phyloP scores from a whole-genome alignment of 257 asterid genomes.

The Solanum corneliomulleri region DNA sequence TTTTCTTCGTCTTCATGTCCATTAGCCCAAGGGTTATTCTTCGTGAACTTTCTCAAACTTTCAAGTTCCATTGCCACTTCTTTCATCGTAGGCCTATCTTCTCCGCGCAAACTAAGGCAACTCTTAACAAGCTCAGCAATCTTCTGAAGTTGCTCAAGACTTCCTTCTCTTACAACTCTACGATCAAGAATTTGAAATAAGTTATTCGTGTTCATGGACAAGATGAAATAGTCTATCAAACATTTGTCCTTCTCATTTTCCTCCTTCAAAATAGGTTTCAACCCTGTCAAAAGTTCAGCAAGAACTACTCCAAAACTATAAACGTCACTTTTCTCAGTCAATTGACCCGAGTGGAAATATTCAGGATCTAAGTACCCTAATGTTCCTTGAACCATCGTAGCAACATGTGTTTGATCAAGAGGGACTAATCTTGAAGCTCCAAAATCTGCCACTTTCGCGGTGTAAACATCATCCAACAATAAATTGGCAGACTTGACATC shows the following conservation, averaged over 20 bases:
- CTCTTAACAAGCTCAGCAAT: not conserved
- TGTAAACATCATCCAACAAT: not conserved
- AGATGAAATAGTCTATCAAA: not conserved
- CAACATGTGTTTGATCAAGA: not conserved
- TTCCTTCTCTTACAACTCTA: not conserved
- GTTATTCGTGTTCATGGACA: not conserved
- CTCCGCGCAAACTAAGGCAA: not conserved
- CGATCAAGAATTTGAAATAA: not conserved
- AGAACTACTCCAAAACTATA: not conserved
- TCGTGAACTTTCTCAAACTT: not conserved
- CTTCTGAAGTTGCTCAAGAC: not conserved
- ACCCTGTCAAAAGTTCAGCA: not conserved
- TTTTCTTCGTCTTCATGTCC: not conserved
- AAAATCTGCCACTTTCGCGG: not conserved
- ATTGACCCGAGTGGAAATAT: not conserved
- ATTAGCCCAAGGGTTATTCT: not conserved
- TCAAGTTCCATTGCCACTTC: not conserved
- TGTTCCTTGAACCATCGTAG: not conserved
- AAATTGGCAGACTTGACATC: not conserved
- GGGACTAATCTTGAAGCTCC: not conserved
- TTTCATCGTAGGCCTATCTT: not conserved
- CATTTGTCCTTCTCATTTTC: not conserved
- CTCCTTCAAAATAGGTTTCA: not conserved
- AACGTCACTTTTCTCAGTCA: not conserved
- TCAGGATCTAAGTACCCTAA: not conserved